Base-by-base conservation (phyloP, 2,329 filamentous ascomycete species). In the Amylocarpus encephaloides region DNA sequence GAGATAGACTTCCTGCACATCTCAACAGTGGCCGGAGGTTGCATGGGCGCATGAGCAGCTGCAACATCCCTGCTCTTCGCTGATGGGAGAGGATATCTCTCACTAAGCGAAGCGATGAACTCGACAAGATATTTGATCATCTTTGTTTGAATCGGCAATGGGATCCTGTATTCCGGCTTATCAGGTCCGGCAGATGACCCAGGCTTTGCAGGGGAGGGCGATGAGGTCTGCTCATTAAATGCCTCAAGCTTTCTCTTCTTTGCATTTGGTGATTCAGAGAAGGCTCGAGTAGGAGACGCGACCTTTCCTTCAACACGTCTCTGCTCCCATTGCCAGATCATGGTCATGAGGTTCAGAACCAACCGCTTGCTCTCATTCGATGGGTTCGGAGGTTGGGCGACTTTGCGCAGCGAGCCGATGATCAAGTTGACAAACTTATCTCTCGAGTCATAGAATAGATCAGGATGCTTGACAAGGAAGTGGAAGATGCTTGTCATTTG, bases 401-500 rank as follows among this genome's bases (percentile, higher is more conserved):
- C 88, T 69, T 97, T 97, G 46, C 87, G 79, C 33, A 98, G 74
- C 3, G 89, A 92, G 1, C 84, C 85, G 49, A 98, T 91, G 65
- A 98, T 94, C 56, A 93, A 79, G 50, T 86, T 80, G 4, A 90
- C 83, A 58, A 97, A 94, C 64, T 92, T 91, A 58, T 98, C 93
- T 48, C 93, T 79, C 1, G 89, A 90, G 56, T 97, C 92, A 60
- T 94, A 98, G 71, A 98, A 98, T 4, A 98, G 73, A 62, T 93
- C 85, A 0, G 91, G 86, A 65, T 98, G 92, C 50, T 88, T 82
- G 33, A 96, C 92, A 32, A 98, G 75, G 70, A 98, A 98, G 63
- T 96, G 87, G 73, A 96, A 97, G 61, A 98, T 97, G 71, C 87
- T 93, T 47, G 90, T 95, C 71, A 97, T 86, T 70, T 97, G 93